Evolutionary conservation across 2,329 filamentous ascomycete genomes (phyloP).

Genomic region (Venturia pyrina): DNA sequence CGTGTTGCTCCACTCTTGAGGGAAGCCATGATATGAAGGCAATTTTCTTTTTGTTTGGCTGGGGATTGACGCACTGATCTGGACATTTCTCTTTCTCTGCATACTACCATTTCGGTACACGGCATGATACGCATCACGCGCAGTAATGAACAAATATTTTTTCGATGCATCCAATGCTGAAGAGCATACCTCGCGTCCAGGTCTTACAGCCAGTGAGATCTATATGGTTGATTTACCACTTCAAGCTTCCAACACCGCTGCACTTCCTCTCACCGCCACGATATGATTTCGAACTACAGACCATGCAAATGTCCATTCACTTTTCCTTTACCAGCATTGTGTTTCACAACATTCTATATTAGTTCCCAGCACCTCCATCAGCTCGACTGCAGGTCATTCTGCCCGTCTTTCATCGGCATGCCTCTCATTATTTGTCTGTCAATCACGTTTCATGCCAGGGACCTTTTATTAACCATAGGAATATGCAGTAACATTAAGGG

Average conservation of each 20-base stretch:
- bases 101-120: background rate
- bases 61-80: background rate
- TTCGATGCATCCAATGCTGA: background rate
- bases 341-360: background rate
- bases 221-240: background rate
- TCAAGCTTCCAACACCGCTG: too few species aligned
- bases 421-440: background rate
- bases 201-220: background rate
- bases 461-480: background rate
- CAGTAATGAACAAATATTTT: background rate
- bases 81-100: background rate
- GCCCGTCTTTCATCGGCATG: background rate
- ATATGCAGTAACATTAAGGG: background rate
- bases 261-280: background rate
- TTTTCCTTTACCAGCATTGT: background rate
- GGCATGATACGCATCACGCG: background rate
- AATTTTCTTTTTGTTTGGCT: background rate
- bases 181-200: background rate
- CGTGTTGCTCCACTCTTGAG: constrained; percentile 51
- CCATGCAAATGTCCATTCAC: background rate
- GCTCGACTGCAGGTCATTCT: background rate
- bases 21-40: constrained; percentile 23
- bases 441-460: background rate
- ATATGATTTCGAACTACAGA: background rate
- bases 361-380: background rate